These are phyloP conservation scores for Botrytis aclada DNA, from an alignment of 2,329 filamentous ascomycete genomes.

Conservation along the genomic window DNA sequence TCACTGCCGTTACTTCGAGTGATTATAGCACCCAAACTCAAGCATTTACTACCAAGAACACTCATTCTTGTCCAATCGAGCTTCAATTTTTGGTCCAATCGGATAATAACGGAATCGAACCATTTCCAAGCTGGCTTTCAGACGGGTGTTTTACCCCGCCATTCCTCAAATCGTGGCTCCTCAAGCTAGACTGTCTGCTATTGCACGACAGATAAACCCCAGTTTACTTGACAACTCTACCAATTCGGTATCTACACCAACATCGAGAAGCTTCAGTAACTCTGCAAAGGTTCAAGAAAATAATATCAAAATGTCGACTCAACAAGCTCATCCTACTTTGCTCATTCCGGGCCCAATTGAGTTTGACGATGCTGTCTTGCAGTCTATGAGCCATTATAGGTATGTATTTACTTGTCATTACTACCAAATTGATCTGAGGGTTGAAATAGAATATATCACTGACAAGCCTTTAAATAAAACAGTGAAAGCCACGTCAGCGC, in stretches of 20 bases:
- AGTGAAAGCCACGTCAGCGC: slow-evolving; percentile 93
- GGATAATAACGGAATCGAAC: slow-evolving; percentile 6
- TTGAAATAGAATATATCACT: slow-evolving; percentile 16
- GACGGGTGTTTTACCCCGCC: slow-evolving; percentile 23
- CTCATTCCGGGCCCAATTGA: slow-evolving; percentile 97
- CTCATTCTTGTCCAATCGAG: not conserved
- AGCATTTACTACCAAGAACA: not conserved
- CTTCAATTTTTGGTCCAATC: slow-evolving; percentile 13
- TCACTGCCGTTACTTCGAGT: not conserved
- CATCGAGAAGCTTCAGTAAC: slow-evolving; percentile 22
- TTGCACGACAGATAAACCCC: slow-evolving; percentile 38
- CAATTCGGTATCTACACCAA: not conserved
- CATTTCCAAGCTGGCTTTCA: slow-evolving; percentile 15
- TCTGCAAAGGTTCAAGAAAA: not conserved
- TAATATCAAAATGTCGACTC: slow-evolving; percentile 53
- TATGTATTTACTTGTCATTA: slow-evolving; percentile 42
- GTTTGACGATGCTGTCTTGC: slow-evolving; percentile 94
- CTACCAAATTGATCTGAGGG: not conserved
- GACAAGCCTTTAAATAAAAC: slow-evolving; percentile 40
- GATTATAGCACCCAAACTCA: not conserved
- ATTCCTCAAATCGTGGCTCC: slow-evolving; percentile 25
- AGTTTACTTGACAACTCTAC: not conserved
- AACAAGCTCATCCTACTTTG: slow-evolving; percentile 65
- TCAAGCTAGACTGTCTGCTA: slow-evolving; percentile 35
- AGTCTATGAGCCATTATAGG: slow-evolving; percentile 95